These are phyloP conservation scores for Phytophthora melonis DNA, from an alignment of 352 stramenopile species.

Conservation along the genomic window DNA sequence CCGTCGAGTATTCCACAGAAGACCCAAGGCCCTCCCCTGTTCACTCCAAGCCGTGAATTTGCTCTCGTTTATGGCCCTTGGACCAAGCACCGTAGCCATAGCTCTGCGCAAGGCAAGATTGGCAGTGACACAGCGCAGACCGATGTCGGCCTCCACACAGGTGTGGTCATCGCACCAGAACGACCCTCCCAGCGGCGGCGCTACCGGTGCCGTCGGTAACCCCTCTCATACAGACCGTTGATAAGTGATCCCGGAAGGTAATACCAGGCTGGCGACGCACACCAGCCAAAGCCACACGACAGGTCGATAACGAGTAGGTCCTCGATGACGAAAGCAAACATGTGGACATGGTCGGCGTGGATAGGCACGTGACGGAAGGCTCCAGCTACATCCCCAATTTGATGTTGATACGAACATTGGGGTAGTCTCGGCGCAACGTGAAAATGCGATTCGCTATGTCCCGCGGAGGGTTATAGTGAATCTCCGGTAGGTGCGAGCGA, in stretches of 20 bases:
- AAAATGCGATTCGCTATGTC: slow-evolving; percentile 7
- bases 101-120: not conserved
- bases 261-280: slow-evolving; percentile 1
- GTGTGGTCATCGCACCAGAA: not conserved
- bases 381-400: slow-evolving; percentile 16
- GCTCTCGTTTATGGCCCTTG: not conserved
- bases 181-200: too few species aligned
- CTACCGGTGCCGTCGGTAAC: not conserved
- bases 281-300: slow-evolving; percentile 11
- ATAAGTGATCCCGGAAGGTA: not conserved
- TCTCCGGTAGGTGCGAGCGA: not conserved
- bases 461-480: not conserved
- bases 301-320: slow-evolving; percentile 7
- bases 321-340: slow-evolving; percentile 12
- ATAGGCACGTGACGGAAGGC: slow-evolving; percentile 5
- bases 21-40: slow-evolving; percentile 8
- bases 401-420: not conserved
- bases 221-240: not conserved
- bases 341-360: slow-evolving; percentile 9
- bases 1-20: slow-evolving; percentile 10
- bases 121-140: not conserved
- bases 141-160: not conserved
- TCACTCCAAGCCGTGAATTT: slow-evolving; percentile 16
- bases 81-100: not conserved
- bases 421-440: not conserved